Evolutionary conservation across 2,329 filamentous ascomycete species (phyloP), one percentile per base, ranked within the genome.

Genomic region (Cercospora nicotianae): DNA sequence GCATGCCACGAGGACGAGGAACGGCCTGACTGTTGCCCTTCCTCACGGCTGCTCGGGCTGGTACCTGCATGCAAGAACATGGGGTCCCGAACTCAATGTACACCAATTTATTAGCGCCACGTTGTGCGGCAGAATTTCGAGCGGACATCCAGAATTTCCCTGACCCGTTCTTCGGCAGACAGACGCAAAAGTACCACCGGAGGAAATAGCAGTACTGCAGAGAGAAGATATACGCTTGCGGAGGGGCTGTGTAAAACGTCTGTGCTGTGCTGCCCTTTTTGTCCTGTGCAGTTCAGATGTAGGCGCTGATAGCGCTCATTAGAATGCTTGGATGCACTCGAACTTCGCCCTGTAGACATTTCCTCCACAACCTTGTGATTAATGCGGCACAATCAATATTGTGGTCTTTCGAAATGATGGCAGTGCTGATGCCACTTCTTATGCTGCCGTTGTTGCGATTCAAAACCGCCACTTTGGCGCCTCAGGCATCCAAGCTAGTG

Each of bases 1-100:
- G 33, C 33, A 2, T 18, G 36, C 59, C 59, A 61, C 59, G 59
- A 61, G 59, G 33, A 18, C 36, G 31, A 42, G 31, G 59, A 61
- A 61, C 30, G 30, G 55, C 55, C 55, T 58, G 55, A 36, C 16
- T 42, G 30, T 39, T 23, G 23, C 53, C 53, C 53, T 58, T 18
- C 53, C 53, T 58, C 53, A 58, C 53, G 26, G 30, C 36, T 42
- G 36, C 36, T n/a, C 36, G 36, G 36, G 36, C 53, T 33, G n/a
- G 58, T 42, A 61, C 59, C 59, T 61, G 59, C 59, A 61, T 39
- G 59, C 53, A n/a, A 58, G 30, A 30, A 58, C 53, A 58, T 58
- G 53, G 53, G 59, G 59, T 42, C 31, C 59, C 39, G 59, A 61
- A 61, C 59, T 61, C 58, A 60, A 60, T 60, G 58, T 42, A 61